Evolutionary conservation across 1,284 basidiomycete genomes (phyloP).

Genomic region (Cutaneotrichosporon cutaneum): DNA sequence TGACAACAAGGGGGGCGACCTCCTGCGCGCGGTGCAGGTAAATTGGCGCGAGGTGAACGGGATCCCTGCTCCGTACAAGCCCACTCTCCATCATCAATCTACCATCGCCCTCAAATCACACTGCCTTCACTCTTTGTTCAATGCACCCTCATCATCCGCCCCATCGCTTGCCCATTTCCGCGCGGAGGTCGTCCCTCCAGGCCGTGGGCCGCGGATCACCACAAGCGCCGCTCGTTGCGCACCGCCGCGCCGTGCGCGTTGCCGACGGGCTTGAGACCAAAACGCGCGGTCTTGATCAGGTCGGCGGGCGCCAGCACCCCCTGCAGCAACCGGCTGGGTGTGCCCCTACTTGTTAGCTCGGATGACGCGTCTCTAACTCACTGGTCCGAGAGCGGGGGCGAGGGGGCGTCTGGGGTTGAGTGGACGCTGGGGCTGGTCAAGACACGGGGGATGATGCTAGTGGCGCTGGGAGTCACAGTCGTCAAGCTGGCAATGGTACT

Average conservation of each 20-base stretch:
- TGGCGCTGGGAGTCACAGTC: not conserved
- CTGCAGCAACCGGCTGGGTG: not conserved
- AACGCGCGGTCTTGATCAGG: not conserved
- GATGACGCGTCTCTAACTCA: not conserved
- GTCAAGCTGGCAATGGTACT: too few species aligned
- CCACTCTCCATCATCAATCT: not conserved
- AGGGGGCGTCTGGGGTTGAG: not conserved
- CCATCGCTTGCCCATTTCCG: not conserved
- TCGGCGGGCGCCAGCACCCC: not conserved
- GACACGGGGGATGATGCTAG: not conserved
- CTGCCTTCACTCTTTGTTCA: not conserved
- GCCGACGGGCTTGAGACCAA: slow-evolving; percentile 3
- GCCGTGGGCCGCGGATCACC: not conserved
- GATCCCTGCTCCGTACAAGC: not conserved
- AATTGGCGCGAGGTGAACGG: too few species aligned
- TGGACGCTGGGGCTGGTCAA: not conserved
- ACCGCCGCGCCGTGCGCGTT: slow-evolving; percentile 1
- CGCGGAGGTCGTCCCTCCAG: not conserved
- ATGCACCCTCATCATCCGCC: not conserved
- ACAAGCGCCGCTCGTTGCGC: not conserved
- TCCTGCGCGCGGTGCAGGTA: too few species aligned
- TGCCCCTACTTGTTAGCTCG: not conserved
- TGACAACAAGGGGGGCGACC: too few species aligned
- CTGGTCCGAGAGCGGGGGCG: not conserved
- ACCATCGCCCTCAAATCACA: not conserved